Base-by-base conservation (phyloP, 2,329 filamentous ascomycete species). In the Amphichorda felina region DNA sequence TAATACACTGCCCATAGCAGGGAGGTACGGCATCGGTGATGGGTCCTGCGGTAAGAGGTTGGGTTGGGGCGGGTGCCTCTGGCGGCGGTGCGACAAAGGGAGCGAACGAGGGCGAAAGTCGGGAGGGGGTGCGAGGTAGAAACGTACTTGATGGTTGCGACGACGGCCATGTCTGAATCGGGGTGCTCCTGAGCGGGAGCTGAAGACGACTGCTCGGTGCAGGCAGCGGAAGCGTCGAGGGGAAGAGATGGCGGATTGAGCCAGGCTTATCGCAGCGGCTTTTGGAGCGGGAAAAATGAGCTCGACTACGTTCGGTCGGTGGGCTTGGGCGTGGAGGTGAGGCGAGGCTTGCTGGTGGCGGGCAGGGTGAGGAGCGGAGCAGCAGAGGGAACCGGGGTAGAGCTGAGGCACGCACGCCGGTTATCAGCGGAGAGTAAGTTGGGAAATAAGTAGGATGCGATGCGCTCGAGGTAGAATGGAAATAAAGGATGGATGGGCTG, bases 101-200 rank as follows among this genome's bases (percentile, higher is more conserved):
- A 28, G 3, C 18, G 15, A 13, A 31, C n/a, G 14, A 18, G 11
- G 19, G 9, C 19, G 19, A 26, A 27, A 26, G 34, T 11, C 26
- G 36, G 30, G 38, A 22, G 34, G 34, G 26, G 38, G 33, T 13
- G 41, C 38, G 33, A 41, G 41, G 42, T 42, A 36, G 39, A 33
- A 43, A 56, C 72, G 54, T 61, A 76, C 72, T 76, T 76, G 61
- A 76, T 76, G 50, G 72, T 76, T 64, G 71, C 70, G 59, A 75
- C 70, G 51, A 74, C 70, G 64, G 74, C 71, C 56, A 63, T 70
- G 58, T 51, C 59, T 51, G 48, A 49, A 54, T 49, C 50, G 46
- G 48, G 48, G 44, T 45, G 54, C 60, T 59, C 54, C 56, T 55
- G 43, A 41, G 45, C 38, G 51, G 57, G 60, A 60, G 56, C 51